phyloP scores from a whole-genome alignment of 345 rosid species.

The Excoecaria cochinchinensis region DNA sequence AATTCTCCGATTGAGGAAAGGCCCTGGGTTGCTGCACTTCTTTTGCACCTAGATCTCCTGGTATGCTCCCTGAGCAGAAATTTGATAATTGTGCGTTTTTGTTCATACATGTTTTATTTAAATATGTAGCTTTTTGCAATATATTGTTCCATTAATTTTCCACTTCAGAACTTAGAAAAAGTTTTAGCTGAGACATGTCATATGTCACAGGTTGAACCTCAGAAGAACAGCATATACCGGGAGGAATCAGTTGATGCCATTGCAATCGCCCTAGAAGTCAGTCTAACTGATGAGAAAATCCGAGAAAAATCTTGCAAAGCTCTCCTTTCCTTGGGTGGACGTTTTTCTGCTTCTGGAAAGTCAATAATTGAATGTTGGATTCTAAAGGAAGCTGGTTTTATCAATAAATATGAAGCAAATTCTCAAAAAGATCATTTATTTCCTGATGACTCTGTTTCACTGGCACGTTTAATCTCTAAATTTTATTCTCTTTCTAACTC shows the following conservation, averaged over 20 bases:
- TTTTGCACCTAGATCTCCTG: slow-evolving; percentile 49
- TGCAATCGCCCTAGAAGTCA: slow-evolving; percentile 36
- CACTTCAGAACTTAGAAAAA: not conserved
- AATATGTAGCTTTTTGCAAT: not conserved
- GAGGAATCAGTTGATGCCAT: slow-evolving; percentile 58
- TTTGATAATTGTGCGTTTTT: not conserved
- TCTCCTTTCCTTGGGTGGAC: slow-evolving; percentile 46
- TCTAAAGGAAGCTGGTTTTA: slow-evolving; percentile 43
- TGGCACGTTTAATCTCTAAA: slow-evolving; percentile 27
- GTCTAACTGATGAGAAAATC: slow-evolving; percentile 37
- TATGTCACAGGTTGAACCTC: slow-evolving; percentile 43
- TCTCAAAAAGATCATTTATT: slow-evolving; percentile 24
- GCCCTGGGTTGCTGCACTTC: slow-evolving; percentile 48
- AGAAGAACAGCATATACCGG: slow-evolving; percentile 48
- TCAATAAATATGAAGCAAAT: slow-evolving; percentile 15
- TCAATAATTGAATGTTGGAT: slow-evolving; percentile 42
- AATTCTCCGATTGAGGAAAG: slow-evolving; percentile 36
- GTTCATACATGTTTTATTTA: not conserved
- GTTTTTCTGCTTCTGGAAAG: slow-evolving; percentile 38
- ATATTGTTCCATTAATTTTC: not conserved
- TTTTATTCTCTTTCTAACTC: not conserved
- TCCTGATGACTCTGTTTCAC: slow-evolving; percentile 7
- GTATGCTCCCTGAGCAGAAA: slow-evolving; percentile 26
- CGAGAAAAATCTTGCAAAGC: slow-evolving; percentile 48
- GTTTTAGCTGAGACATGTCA: slow-evolving; percentile 10